Evolutionary conservation across 75 land plant genomes (phyloP), one percentile per base, ranked within the genome.

Genomic region (Adiantum capillusveneris): DNA sequence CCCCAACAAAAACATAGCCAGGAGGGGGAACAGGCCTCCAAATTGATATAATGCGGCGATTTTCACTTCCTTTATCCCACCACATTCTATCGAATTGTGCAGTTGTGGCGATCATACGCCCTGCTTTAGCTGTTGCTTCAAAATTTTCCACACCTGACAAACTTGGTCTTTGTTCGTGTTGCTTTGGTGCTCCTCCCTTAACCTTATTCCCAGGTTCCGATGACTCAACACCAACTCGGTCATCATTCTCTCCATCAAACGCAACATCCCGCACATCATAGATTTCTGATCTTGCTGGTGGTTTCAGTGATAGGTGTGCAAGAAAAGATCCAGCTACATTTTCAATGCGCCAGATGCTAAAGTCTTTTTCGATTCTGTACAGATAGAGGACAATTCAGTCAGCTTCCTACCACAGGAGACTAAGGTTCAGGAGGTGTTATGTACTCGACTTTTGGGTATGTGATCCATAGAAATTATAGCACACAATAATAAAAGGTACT

Each of bases 61-160:
- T 14, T 26, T 95, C 96, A 65, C 72, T 67, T 28, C 91, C 99
- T 63, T 77, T 89, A 62, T 95, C 96, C 99, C 96, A 90, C 99
- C 99, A 95, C 29, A 95, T 79, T 48, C 85, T 72, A 50, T 95
- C 96, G 66, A 95, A 86, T 58, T 95, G 73, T 29, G 99, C 83
- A 22, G 99, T 95, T 43, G 91, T 79, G 18, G 82, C 57, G 20
- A 66, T 77, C 65, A 46, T 75, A 60, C 66, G 63, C 53, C 65
- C 79, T 28, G 77, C 43, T 62, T 58, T 81, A 29, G 80, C 69
- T n/a, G 74, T 66, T 57, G 81, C 63, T 43, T 74, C 63, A 18
- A 83, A 17, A 62, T 72, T 50, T 19, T 88, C 85, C 78, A 79
- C 83, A 48, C 82, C 71, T 58, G 83, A 69, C 13, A 65, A 68